Percentiles rank a stretch among this genome's conserved stretches.
phyloP scores from a whole-genome alignment of 225 moss, liverwort and hornwort species.

The Anthoceros angustus region DNA sequence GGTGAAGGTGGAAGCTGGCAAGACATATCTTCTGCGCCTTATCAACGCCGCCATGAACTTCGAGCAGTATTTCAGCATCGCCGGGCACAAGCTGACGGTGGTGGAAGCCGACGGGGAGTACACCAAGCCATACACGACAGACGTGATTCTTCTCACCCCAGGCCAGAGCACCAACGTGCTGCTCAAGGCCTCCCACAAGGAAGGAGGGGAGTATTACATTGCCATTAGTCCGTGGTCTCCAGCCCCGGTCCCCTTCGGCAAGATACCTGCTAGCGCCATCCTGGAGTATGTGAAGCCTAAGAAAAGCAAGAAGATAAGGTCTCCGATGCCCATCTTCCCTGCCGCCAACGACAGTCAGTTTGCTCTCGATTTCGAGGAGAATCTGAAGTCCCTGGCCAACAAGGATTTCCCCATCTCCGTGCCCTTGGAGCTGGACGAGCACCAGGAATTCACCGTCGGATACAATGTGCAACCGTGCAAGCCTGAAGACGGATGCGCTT shows the following conservation, averaged over 20 bases:
- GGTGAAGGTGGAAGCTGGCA: slow-evolving; percentile 18
- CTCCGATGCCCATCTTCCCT: slow-evolving; percentile 29
- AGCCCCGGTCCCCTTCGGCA: slow-evolving; percentile 17
- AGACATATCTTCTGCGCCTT: slow-evolving; percentile 36
- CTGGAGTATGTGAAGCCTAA: slow-evolving; percentile 12
- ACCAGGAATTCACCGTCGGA: background rate
- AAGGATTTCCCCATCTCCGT: background rate
- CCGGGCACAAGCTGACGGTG: slow-evolving; percentile 34
- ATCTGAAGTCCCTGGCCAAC: slow-evolving; percentile 5
- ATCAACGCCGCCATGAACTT: slow-evolving; percentile 40
- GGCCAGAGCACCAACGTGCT: slow-evolving; percentile 46
- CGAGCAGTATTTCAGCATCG: slow-evolving; percentile 32
- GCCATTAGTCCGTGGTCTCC: slow-evolving; percentile 29
- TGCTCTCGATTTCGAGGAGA: slow-evolving; percentile 29
- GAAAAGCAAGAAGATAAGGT: background rate
- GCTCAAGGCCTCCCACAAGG: slow-evolving; percentile 16
- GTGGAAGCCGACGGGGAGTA: slow-evolving; percentile 32
- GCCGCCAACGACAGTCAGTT: slow-evolving; percentile 26
- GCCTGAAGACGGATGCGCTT: background rate
- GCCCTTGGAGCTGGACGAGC: background rate
- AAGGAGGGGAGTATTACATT: slow-evolving; percentile 25
- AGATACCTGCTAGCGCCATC: slow-evolving; percentile 27
- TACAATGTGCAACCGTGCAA: background rate
- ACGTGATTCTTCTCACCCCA: slow-evolving; percentile 23
- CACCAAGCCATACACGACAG: slow-evolving; percentile 24